Conservation (phyloP, 192 early-diverging fungal genomes). For the Diversispora epigaea region DNA sequence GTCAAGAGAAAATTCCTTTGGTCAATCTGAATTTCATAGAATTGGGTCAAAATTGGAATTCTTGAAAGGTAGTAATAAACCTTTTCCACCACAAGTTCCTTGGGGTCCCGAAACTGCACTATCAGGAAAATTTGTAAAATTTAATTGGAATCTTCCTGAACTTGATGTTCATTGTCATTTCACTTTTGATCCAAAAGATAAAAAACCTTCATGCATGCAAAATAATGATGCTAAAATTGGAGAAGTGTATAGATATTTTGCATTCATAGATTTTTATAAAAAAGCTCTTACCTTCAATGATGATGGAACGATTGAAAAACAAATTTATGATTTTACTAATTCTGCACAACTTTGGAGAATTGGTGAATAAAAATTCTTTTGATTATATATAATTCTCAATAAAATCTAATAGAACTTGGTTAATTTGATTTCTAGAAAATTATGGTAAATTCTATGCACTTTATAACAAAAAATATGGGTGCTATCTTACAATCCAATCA, state of each 20-base stretch:
- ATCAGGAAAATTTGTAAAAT: constrained; percentile 1
- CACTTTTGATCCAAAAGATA: not conserved
- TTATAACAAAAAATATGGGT: not conserved
- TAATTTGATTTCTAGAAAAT: not conserved
- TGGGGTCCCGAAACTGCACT: not conserved
- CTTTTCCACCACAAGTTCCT: constrained; percentile 4
- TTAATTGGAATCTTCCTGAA: not conserved
- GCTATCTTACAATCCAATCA: not conserved
- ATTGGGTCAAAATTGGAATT: not conserved
- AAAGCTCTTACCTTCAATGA: not conserved
- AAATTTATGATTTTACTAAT: constrained; percentile 12
- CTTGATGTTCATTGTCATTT: not conserved
- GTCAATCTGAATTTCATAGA: not conserved
- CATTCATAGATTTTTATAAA: constrained; percentile 6
- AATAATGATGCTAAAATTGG: not conserved
- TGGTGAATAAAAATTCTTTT: not conserved
- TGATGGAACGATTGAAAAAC: not conserved
- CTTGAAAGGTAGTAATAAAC: not conserved
- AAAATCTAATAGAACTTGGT: not conserved
- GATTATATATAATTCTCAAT: not conserved
- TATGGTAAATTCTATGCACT: constrained; percentile 3
- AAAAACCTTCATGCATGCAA: not conserved
- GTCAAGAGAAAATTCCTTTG: not conserved
- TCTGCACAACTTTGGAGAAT: constrained; percentile 8
- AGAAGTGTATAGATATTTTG: constrained; percentile 14